These are phyloP conservation scores for Aspergillus quadricinctus DNA, from an alignment of 2,329 filamentous ascomycete genomes.

Conservation along the genomic window DNA sequence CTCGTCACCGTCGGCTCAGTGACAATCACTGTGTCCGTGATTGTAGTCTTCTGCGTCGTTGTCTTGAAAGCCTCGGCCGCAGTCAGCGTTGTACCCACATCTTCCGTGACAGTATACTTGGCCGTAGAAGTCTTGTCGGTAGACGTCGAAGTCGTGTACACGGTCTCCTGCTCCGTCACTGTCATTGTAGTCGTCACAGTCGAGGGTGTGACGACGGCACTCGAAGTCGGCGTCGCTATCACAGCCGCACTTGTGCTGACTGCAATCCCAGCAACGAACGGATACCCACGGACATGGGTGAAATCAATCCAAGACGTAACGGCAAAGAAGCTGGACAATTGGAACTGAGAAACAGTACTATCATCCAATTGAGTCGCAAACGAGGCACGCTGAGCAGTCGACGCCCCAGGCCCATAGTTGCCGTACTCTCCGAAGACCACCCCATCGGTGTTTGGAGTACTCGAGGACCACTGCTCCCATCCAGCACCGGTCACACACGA, in stretches of 20 bases:
- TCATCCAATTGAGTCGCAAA: conserved; percentile 38
- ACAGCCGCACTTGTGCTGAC: background rate
- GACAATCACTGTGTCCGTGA: conserved; percentile 20
- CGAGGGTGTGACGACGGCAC: background rate
- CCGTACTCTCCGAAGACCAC: conserved; percentile 33
- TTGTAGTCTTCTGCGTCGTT: conserved; percentile 19
- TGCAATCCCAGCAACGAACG: conserved; percentile 28
- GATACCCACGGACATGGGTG: conserved; percentile 33
- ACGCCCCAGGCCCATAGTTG: conserved; percentile 35
- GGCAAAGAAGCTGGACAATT: conserved; percentile 40
- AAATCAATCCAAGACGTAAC: conserved; percentile 42
- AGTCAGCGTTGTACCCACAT: conserved; percentile 4
- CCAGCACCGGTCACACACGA: conserved; percentile 17
- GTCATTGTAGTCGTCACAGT: conserved; percentile 19
- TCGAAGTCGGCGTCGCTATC: conserved; percentile 10
- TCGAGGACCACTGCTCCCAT: conserved; percentile 27
- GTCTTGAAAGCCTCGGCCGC: conserved; percentile 5
- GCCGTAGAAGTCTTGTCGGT: conserved; percentile 7
- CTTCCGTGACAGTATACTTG: conserved; percentile 3
- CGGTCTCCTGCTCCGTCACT: conserved; percentile 10
- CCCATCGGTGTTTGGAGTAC: conserved; percentile 20
- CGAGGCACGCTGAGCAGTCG: conserved; percentile 26
- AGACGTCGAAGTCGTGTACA: conserved; percentile 15
- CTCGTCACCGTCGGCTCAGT: conserved; percentile 22
- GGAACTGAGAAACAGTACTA: conserved; percentile 33